These are phyloP conservation scores for Yarrowia divulgata DNA, from an alignment of 805 yeast genomes.

Conservation along the genomic window DNA sequence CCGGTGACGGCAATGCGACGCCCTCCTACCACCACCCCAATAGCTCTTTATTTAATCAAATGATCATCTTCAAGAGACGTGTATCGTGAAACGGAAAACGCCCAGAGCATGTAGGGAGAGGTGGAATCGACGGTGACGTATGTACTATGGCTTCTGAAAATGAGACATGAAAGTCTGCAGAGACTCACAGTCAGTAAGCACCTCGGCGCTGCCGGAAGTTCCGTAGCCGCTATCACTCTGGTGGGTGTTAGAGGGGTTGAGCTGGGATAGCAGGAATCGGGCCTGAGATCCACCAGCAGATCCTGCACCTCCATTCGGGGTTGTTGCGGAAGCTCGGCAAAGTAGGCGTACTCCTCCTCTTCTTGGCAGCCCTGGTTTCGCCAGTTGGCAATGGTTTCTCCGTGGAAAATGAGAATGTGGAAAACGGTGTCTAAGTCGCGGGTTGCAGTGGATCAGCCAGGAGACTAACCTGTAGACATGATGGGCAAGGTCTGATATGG, in stretches of 20 bases:
- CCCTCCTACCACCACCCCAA: no score
- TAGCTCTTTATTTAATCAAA: no score
- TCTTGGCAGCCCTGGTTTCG: slow-evolving; percentile 89
- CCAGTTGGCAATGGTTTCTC: slow-evolving; percentile 92
- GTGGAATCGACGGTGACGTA: no score
- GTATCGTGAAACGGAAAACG: no score
- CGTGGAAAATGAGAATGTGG: slow-evolving; percentile 91
- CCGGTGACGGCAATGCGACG: no score
- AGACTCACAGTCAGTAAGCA: slow-evolving; percentile 94
- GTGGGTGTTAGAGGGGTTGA: slow-evolving; percentile 89
- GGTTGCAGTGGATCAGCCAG: no score
- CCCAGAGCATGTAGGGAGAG: no score
- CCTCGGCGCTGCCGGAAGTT: slow-evolving; percentile 72
- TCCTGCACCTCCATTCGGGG: slow-evolving; percentile 92
- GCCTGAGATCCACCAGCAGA: slow-evolving; percentile 91
- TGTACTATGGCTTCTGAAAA: slow-evolving; percentile 57
- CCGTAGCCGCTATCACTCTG: slow-evolving; percentile 60
- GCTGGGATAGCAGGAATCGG: slow-evolving; percentile 85
- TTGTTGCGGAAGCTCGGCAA: slow-evolving; percentile 78
- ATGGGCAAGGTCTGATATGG: no score
- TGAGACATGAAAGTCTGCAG: slow-evolving; percentile 95
- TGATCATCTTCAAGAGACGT: no score
- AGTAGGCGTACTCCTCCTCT: slow-evolving; percentile 81
- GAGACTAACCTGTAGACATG: no score
- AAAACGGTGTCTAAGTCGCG: slow-evolving; percentile 97